These are phyloP conservation scores for Eustoma russellianum DNA, from an alignment of 257 asterid species.

Conservation along the genomic window DNA sequence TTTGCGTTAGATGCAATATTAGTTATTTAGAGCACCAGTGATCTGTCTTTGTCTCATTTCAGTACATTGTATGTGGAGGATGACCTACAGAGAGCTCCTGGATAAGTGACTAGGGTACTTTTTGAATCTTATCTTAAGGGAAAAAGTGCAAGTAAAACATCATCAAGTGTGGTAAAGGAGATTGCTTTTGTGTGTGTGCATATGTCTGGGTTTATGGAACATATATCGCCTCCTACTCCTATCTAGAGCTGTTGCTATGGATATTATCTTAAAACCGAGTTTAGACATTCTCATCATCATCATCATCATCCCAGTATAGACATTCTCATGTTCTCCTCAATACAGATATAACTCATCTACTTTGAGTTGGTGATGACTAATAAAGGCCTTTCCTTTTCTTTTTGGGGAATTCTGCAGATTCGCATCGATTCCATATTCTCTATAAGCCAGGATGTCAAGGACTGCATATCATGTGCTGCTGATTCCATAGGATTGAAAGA, in stretches of 20 bases:
- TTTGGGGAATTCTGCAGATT: slow-evolving; percentile 29
- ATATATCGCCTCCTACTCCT: no score
- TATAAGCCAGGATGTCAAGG: slow-evolving; percentile 56
- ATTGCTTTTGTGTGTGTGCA: not conserved
- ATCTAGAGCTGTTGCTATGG: no score
- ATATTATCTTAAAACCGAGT: not conserved
- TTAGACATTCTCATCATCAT: not conserved
- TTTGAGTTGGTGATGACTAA: slow-evolving; percentile 6
- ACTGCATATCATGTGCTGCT: slow-evolving; percentile 67
- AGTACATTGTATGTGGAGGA: not conserved
- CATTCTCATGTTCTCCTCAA: not conserved
- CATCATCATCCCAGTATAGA: not conserved
- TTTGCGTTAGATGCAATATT: not conserved
- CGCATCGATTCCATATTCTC: slow-evolving; percentile 56
- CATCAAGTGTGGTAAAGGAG: not conserved
- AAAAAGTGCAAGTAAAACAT: not conserved
- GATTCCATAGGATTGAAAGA: slow-evolving; percentile 72
- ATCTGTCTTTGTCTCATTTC: not conserved
- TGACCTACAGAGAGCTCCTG: not conserved
- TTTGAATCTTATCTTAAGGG: not conserved
- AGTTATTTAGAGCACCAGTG: not conserved
- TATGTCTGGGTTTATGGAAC: no score
- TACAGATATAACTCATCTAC: not conserved
- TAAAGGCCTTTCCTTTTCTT: not conserved
- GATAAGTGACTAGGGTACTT: no score